These are phyloP conservation scores for Mrakia gelida DNA, from an alignment of 768 basidiomycete species.

Conservation along the genomic window DNA sequence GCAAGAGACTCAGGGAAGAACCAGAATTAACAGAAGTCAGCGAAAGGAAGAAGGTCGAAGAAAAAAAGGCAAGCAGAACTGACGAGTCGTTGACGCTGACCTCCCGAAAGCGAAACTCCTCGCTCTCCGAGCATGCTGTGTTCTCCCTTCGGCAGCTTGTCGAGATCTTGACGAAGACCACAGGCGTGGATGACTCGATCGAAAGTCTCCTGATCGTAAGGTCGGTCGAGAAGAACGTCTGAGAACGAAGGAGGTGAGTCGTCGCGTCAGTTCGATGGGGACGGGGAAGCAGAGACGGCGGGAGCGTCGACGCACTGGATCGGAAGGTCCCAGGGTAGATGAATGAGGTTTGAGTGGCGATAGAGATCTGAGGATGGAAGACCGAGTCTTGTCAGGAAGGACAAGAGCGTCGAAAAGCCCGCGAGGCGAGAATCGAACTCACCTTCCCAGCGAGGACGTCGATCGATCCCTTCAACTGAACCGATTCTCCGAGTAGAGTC, in stretches of 20 bases:
- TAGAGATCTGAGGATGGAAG: neutral
- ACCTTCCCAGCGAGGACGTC: neutral
- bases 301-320: neutral
- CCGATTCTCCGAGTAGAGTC: slow-evolving; percentile 33
- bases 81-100: slow-evolving; percentile 21
- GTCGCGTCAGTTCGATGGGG: neutral
- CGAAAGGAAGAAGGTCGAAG: no score
- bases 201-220: neutral
- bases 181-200: neutral
- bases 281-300: neutral
- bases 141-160: slow-evolving; percentile 5
- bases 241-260: neutral
- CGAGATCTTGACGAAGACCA: slow-evolving; percentile 15
- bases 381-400: no score
- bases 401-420: neutral
- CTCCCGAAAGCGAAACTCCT: slow-evolving; percentile 14
- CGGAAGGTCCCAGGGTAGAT: slow-evolving; percentile 21
- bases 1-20: slow-evolving; percentile 29
- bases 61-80: neutral
- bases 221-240: slow-evolving; percentile 9
- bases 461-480: slow-evolving; percentile 20
- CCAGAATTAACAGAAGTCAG: no score
- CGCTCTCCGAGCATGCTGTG: slow-evolving; percentile 15
- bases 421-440: neutral
- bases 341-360: slow-evolving; percentile 25